phyloP scores from a whole-genome alignment of 1,139 yeast species.

The Suhomyces yuchorum region DNA sequence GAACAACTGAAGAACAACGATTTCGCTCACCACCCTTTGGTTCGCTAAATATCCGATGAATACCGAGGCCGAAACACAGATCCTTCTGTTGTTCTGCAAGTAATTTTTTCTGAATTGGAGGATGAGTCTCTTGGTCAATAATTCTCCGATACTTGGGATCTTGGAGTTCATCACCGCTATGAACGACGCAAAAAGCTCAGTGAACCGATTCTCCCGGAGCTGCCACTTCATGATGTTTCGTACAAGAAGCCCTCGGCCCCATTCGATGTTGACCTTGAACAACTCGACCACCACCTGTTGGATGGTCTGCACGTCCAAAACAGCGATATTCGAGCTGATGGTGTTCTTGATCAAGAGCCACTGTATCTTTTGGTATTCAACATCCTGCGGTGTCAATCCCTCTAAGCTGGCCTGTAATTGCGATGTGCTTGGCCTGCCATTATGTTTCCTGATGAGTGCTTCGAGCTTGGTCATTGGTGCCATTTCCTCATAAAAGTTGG shows the following conservation, averaged over 20 bases:
- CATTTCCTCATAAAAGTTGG: neutral
- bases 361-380: constrained; percentile 43
- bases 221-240: constrained; percentile 61
- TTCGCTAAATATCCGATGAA: constrained; percentile 68
- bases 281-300: constrained; percentile 49
- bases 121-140: constrained; percentile 56
- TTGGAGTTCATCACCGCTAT: constrained; percentile 65
- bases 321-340: constrained; percentile 52
- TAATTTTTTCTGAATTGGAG: constrained; percentile 61
- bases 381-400: neutral
- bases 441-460: neutral
- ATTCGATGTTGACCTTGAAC: constrained; percentile 53
- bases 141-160: constrained; percentile 68
- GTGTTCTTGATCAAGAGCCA: constrained; percentile 57
- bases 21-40: constrained; percentile 65
- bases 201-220: constrained; percentile 36
- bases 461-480: neutral
- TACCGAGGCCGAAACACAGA: constrained; percentile 43
- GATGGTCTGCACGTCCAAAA: constrained; percentile 49
- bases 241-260: constrained; percentile 64
- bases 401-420: neutral
- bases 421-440: neutral
- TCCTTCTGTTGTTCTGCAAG: constrained; percentile 46
- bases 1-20: constrained; percentile 63
- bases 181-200: constrained; percentile 60